Conservation (phyloP, 306 rosid species). For the Morella rubra region DNA sequence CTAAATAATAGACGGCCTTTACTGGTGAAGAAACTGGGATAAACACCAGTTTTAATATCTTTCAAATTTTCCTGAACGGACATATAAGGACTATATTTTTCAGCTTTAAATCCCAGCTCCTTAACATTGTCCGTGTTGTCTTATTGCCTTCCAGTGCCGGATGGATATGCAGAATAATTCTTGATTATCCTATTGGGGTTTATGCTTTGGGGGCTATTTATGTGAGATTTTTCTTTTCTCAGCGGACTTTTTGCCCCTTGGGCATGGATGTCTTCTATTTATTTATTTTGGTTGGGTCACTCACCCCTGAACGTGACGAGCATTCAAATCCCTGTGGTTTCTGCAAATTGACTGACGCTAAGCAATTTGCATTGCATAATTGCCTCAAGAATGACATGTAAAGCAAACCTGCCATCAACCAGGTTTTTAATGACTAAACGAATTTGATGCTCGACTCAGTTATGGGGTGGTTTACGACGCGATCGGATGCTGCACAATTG, state of each 20-base stretch:
- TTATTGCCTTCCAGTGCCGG: no score
- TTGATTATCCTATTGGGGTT: background rate
- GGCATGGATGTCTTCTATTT: background rate
- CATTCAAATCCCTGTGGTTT: no score
- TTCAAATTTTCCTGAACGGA: background rate
- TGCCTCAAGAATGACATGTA: no score
- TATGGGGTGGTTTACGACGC: no score
- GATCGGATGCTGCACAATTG: no score
- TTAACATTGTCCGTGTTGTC: background rate
- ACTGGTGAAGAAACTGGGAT: background rate
- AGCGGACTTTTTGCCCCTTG: background rate
- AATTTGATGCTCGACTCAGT: no score
- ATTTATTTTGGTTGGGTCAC: no score
- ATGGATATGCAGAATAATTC: background rate
- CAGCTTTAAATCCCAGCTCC: background rate
- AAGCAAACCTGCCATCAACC: no score
- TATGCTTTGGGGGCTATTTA: background rate
- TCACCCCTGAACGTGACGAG: no score
- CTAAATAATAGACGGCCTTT: background rate
- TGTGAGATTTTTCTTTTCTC: background rate
- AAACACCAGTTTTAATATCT: background rate
- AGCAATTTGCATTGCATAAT: no score
- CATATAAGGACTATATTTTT: background rate
- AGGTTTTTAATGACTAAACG: no score
- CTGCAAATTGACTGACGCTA: no score